Base-by-base conservation (phyloP, 2,329 filamentous ascomycete species). In the Penicillium sp. region DNA sequence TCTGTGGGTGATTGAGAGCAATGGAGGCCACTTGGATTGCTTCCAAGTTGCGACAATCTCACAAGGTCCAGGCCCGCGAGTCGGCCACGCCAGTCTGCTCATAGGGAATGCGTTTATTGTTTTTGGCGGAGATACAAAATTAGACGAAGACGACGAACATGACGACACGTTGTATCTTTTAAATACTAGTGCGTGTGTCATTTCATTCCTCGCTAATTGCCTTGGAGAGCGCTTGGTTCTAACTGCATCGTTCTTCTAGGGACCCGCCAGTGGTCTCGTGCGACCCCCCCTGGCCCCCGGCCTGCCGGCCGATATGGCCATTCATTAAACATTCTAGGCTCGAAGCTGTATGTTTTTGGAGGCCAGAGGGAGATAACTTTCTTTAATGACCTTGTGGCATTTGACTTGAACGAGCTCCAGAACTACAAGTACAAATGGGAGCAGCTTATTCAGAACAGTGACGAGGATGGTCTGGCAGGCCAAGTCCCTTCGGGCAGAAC, bases 71-170 rank as follows among this genome's bases (percentile, higher is more conserved):
- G 92, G 93, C 4, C 94, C 94, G 2, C 86, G 94, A 77, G 94
- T 99, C 51, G 94, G 94, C 4, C 94, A 99, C 77, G 84, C 93
- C 18, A 95, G 92, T 79, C 80, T 99, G 67, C 81, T 99, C n/a
- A 94, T 99, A 51, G 94, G 94, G 54, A 99, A 99, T 75, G 94
- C 94, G 0, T 99, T 97, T 72, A 99, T 99, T 64, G 94, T 99
- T 10, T 99, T 97, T 70, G 94, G 94, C 47, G 94, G 94, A 69
- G 94, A 99, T 74, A 99, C 94, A 2, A 18, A 18, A 75, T 89
- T 96, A 71, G 92, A 97, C 52, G 93, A 97, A 68, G 85, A 86
- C 29, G 94, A 99, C 74, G 82, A 90, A 47, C 79, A 99, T 54
- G 94, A 99, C 68, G 93, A 99, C 76, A 97, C 94, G 0, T 79